Base-by-base conservation (phyloP, 371 early-diverging fungal species). In the Mucor saturninus region DNA sequence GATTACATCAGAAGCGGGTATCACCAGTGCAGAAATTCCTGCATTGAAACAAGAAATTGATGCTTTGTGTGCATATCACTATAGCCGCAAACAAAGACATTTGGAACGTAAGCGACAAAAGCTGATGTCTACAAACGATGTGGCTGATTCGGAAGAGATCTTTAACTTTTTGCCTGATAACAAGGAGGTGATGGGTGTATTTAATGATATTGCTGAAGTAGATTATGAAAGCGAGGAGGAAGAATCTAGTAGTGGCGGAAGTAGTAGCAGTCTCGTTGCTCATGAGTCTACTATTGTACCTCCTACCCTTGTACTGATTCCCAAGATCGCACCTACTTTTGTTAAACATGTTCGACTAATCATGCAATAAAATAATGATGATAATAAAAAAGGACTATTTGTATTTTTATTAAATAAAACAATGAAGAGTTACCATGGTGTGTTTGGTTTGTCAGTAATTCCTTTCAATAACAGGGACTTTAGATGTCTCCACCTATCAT, bases 101-200 rank as follows among this genome's bases (percentile, higher is more conserved):
- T 59, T 77, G 52, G 65, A 74, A 28, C 71, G 74, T 3, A 77
- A 74, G 21, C 75, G 82, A 14, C 73, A 69, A 54, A 78, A 79
- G 64, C 32, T 77, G 26, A 68, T 71, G 43, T 45, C 56, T 3
- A 62, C 54, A 5, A 59, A 10, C 15, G 64, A 64, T 42, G 29
- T 62, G 7, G 68, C 71, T 31, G 67, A 74, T 11, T 56, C 62
- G 13, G 43, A 68, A 40, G 68, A 69, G 2, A 37, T 64, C 14
- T 49, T 74, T 42, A 68, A 69, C 10, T 62, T 81, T 14, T 48
- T 74, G 10, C 71, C 68, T 1, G 59, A 68, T 7, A 59, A 62
- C 29, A 61, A 56, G n/a, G 70, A 74, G 28, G 54, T 68, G 1
- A 55, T 68, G 40, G 68, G 75, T 11, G 60, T 76, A 0, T 48